Evolutionary conservation across 805 yeast genomes (phyloP).

Genomic region (Lipomyces spencermartinsiae): DNA sequence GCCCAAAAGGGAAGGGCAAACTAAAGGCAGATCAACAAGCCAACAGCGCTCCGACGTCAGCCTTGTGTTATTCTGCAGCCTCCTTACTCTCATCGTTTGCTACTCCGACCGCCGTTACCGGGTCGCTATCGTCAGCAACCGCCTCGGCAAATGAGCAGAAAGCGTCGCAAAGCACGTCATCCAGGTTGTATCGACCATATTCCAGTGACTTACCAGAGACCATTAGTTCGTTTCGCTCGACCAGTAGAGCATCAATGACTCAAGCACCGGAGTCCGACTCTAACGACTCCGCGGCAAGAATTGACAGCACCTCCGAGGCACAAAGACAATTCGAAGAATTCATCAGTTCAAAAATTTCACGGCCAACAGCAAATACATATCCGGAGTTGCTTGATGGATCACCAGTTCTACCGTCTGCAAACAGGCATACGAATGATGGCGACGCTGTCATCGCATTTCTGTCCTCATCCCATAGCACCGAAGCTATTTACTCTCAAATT

Average conservation of each 20-base stretch:
- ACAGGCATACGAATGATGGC: conserved; percentile 26
- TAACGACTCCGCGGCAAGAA: neutral
- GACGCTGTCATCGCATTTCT: conserved; percentile 30
- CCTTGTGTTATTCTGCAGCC: conserved; percentile 19
- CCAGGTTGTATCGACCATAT: neutral
- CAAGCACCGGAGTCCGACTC: neutral
- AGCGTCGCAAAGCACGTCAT: neutral
- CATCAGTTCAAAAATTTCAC: neutral
- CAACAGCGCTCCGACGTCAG: conserved; percentile 5
- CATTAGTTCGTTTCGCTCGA: neutral
- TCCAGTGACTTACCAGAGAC: neutral
- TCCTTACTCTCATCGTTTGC: conserved; percentile 23
- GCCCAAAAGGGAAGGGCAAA: conserved; percentile 16
- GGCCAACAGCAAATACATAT: neutral
- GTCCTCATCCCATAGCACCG: conserved; percentile 20
- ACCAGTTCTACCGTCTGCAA: neutral
- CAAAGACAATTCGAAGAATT: neutral
- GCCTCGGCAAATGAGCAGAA: conserved; percentile 11
- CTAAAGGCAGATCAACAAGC: neutral
- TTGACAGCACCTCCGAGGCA: neutral
- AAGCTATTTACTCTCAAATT: conserved; percentile 19
- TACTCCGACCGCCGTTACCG: conserved; percentile 18
- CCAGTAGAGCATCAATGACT: neutral
- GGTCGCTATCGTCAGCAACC: conserved; percentile 14
- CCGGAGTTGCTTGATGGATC: neutral